Evolutionary conservation across 495 filamentous ascomycete species (phyloP), one percentile per base, ranked within the genome.

Genomic region (Haplographium delicatum): DNA sequence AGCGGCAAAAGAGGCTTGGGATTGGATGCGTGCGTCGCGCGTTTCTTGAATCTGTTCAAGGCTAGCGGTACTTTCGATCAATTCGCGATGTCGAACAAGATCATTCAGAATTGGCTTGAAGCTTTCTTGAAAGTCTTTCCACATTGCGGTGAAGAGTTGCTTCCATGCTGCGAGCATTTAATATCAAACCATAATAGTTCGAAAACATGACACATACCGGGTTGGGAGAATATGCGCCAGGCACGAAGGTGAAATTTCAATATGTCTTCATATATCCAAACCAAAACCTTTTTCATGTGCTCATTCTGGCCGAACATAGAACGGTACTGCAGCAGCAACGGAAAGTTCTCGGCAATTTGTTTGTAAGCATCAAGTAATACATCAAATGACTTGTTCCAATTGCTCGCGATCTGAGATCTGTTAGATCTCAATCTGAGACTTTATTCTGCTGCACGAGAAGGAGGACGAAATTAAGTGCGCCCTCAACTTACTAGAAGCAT

Each of bases 261-360:
- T 18, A 78, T 64, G 52, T 76, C 74, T n/a, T 64, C 54, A 54
- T 71, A 78, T 27, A 76, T 63, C 43, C 65, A 51, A 1, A 53
- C 58, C 13, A 74, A 53, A 35, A 62, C 61, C 5, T 53, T 56
- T 24, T 45, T 49, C 54, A 72, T 66, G 8, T 61, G 33, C 7
- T 56, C 48, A 39, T 52, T 56, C 2, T 60, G 19, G 13, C 31
- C 30, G 31, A 75, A 68, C n/a, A 72, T 33, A 1, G 30, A 5
- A 7, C 61, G 30, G 41, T 72, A 70, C 45, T 63, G 44, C 26
- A 50, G 25, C 1, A 74, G 57, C 6, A 61, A 43, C 3, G 73
- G 71, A 13, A 75, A 45, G 4, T 56, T 56, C 44, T 66, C 59
- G 1, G 67, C 70, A 53, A 76, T 66, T 27, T 62, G 53, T 26